phyloP scores from a whole-genome alignment of 768 basidiomycete genomes.

The Mycena rebaudengoi region DNA sequence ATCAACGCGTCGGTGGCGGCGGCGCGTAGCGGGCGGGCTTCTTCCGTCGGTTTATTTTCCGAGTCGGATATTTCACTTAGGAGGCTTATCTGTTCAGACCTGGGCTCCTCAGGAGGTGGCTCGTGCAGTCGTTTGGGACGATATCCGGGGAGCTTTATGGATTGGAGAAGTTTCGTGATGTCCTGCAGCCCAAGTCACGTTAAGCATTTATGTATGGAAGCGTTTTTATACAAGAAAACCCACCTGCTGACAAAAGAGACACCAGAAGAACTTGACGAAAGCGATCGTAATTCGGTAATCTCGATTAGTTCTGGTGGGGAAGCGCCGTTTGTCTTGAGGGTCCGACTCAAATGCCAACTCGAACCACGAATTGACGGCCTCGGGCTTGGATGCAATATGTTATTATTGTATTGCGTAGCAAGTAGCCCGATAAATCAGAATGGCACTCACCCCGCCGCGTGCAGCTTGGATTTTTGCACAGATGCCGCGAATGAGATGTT shows the following conservation, averaged over 20 bases:
- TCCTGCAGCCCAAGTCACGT: neutral
- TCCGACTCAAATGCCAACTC: no score
- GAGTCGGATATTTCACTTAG: neutral
- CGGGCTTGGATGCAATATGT: no score
- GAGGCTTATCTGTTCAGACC: no score
- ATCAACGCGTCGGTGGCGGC: neutral
- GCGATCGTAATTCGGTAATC: no score
- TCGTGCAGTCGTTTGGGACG: neutral
- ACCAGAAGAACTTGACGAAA: constrained; percentile 33
- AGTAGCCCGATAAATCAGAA: no score
- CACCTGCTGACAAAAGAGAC: constrained; percentile 12
- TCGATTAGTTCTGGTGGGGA: no score
- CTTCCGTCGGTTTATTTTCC: neutral
- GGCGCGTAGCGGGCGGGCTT: neutral
- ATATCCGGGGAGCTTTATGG: neutral
- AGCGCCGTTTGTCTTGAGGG: no score
- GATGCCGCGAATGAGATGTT: no score
- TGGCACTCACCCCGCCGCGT: no score
- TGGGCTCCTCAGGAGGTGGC: neutral
- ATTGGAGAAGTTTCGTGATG: neutral
- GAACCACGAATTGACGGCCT: no score
- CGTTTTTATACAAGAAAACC: neutral
- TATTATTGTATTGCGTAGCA: no score
- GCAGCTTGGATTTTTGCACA: no score
- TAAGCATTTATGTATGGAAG: neutral